A percentile compares a stretch with the other conserved stretches of the same genome.
Evolutionary conservation across 345 rosid species (phyloP).

Genomic region (Leavenworthia alabamica): DNA sequence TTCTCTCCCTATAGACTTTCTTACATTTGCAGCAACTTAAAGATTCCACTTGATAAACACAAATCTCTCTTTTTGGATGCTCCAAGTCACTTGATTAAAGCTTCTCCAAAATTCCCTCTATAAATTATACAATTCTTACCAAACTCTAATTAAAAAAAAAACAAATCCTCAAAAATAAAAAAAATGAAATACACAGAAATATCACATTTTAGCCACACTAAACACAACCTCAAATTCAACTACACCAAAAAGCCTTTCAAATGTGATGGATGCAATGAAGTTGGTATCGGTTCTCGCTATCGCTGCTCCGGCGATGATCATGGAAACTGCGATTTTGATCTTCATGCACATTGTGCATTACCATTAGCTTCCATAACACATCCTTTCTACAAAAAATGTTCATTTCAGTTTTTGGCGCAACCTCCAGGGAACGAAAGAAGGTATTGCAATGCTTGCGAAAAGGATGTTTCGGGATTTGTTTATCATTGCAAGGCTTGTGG

Average conservation of each 20-base stretch:
- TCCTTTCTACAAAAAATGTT: constrained; percentile 83
- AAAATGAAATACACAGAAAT: constrained; percentile 68
- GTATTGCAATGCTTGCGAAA: constrained; percentile 79
- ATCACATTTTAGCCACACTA: constrained; percentile 69
- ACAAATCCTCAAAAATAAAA: not conserved
- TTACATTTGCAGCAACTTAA: constrained; percentile 27
- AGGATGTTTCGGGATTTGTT: constrained; percentile 61
- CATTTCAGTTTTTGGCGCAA: constrained; percentile 56
- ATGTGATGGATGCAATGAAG: constrained; percentile 95
- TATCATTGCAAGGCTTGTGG: constrained; percentile 83
- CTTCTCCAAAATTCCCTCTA: constrained; percentile 2
- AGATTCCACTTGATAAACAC: constrained; percentile 21
- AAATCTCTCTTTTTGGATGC: constrained; percentile 13
- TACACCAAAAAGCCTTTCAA: constrained; percentile 69
- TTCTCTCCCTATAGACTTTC: constrained; percentile 23
- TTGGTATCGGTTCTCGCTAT: constrained; percentile 77
- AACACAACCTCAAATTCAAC: constrained; percentile 59
- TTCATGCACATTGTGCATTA: constrained; percentile 74
- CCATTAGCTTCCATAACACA: constrained; percentile 44
- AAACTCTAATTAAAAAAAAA: not conserved
- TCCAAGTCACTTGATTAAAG: constrained; percentile 17
- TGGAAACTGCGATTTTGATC: constrained; percentile 56
- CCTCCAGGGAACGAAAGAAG: constrained; percentile 61
- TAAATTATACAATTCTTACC: constrained; percentile 8
- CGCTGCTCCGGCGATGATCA: constrained; percentile 36